Base-by-base conservation (phyloP, 306 rosid species). In the Quercus robur region DNA sequence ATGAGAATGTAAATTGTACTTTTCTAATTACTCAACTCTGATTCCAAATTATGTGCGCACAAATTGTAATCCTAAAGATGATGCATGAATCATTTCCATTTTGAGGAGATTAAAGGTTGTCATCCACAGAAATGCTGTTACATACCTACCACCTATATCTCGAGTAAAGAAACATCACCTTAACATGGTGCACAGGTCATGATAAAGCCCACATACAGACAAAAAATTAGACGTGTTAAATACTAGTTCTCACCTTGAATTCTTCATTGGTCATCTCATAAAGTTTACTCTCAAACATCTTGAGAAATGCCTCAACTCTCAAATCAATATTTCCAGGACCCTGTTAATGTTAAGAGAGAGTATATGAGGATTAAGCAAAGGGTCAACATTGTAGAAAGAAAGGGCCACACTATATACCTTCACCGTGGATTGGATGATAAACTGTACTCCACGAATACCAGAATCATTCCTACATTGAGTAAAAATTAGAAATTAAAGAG, bases 271-370 rank as follows among this genome's bases (percentile, higher is more conserved):
- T 84, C 96, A 95, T 87, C 84, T 90, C 98, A 49, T 62, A 58
- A 46, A 95, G 90, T 76, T 88, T 85, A 73, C 81, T 85, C 90
- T 95, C 98, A 81, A 91, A 91, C 84, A 55, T 86, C 85, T 91
- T 81, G 55, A 93, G 91, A 85, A 95, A 93, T n/a, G 90, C 89
- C 84, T 93, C 93, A 56, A 91, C 94, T 86, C 97, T 93, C 83
- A 86, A 82, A 81, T 90, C 94, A 7, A 95, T 86, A 78, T 78
- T 74, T 84, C 90, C 88, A 25, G 99, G 98, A 81, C 87, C 93
- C 99, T 95, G 83, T 74, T 49, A 77, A 79, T 70, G 61, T 75
- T 10, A 85, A 69, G 68, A 82, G 10, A 33, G 14, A 62, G 38
- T 70, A 80, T 41, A 35, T 31, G 54, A 55, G 66, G 66, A 84